These are phyloP conservation scores for Poterioochromonas sp. DNA, from an alignment of 352 stramenopile genomes.

Conservation along the genomic window DNA sequence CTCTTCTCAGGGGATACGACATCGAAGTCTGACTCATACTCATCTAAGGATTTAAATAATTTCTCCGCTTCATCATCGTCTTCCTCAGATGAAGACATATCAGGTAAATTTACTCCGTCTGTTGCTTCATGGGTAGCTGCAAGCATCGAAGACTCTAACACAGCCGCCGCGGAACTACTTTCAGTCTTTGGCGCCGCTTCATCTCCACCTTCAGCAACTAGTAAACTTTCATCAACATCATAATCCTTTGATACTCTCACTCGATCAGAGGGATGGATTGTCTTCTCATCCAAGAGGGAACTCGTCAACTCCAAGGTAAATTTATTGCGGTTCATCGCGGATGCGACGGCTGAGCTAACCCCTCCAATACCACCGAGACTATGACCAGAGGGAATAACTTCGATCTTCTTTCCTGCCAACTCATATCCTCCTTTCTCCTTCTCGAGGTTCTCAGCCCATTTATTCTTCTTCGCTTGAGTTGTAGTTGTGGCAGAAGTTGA, in stretches of 20 bases:
- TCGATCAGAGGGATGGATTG: neutral
- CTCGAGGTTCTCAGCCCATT: neutral
- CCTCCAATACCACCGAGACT: no score
- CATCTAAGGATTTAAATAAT: neutral
- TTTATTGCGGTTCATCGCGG: neutral
- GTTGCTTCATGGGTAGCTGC: neutral
- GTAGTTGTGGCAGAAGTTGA: neutral
- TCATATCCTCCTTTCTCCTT: neutral
- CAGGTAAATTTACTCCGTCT: neutral
- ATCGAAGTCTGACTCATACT: neutral
- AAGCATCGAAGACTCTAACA: no score
- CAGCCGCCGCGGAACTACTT: no score
- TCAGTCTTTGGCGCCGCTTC: no score
- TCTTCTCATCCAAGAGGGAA: neutral
- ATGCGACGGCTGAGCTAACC: no score
- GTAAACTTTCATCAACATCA: neutral
- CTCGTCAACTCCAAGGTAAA: conserved; percentile 20
- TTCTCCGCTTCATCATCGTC: neutral
- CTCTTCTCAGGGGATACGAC: no score
- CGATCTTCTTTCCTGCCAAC: neutral
- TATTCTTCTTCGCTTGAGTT: no score
- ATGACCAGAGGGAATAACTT: no score
- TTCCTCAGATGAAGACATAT: neutral
- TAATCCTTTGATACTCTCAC: neutral
- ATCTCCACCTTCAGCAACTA: neutral